phyloP scores from a whole-genome alignment of 169 alveolate genomes.

The Pseudocohnilembus persalinus region DNA sequence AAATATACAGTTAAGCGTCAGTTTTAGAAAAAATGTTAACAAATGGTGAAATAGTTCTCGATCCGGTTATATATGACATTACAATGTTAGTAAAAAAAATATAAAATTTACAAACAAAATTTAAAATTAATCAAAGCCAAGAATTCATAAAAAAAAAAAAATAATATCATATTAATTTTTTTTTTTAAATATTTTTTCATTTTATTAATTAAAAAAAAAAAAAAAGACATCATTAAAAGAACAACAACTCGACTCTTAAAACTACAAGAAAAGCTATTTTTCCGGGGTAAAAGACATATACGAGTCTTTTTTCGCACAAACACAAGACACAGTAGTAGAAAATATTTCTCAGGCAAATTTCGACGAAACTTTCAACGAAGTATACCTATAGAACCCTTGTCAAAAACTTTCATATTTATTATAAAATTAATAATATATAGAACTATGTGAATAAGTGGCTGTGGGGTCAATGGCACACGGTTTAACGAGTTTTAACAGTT shows the following conservation, averaged over 20 bases:
- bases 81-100: not conserved
- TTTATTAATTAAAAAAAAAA: too few species aligned
- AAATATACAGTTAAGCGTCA: not conserved
- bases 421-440: not conserved
- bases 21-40: not conserved
- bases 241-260: not conserved
- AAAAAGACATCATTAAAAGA: conserved; percentile 5
- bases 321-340: not conserved
- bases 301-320: not conserved
- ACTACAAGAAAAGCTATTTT: not conserved
- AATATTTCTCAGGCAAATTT: not conserved
- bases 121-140: too few species aligned
- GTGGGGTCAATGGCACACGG: not conserved
- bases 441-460: conserved; percentile 2
- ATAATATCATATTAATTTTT: too few species aligned
- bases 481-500: not conserved
- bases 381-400: conserved; percentile 10
- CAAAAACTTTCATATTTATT: not conserved
- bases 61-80: not conserved
- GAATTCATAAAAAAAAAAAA: too few species aligned
- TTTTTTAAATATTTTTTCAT: too few species aligned
- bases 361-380: conserved; percentile 1
- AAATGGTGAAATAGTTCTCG: conserved; percentile 10
- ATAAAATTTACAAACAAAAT: too few species aligned
- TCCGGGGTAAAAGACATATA: not conserved